These are phyloP conservation scores for Microglena sp. DNA, from an alignment of 139 green algal species.

Conservation along the genomic window DNA sequence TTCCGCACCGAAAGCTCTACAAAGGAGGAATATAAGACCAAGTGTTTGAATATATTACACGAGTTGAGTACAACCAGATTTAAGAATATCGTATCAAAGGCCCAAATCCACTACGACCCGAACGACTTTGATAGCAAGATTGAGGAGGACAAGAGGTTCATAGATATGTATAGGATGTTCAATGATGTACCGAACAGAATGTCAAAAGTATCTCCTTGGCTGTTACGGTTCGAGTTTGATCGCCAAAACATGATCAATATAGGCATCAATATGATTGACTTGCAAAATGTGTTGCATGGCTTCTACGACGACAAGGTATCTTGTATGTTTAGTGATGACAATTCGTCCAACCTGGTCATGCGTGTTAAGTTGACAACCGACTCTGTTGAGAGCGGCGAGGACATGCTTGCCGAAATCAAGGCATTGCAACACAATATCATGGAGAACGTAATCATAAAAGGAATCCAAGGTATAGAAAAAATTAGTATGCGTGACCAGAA, in stretches of 20 bases:
- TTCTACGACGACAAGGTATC: constrained; percentile 70
- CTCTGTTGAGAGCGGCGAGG: background rate
- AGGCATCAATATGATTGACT: background rate
- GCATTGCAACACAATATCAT: constrained; percentile 36
- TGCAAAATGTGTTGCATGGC: constrained; percentile 50
- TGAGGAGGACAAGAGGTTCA: constrained; percentile 73
- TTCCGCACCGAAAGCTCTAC: background rate
- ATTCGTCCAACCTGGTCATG: constrained; percentile 78
- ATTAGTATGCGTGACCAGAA: constrained; percentile 24
- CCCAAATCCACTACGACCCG: constrained; percentile 32
- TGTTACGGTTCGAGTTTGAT: constrained; percentile 81
- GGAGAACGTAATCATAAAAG: constrained; percentile 39
- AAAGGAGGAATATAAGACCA: constrained; percentile 45
- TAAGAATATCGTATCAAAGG: constrained; percentile 21
- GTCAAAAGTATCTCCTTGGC: constrained; percentile 59
- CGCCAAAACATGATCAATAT: background rate
- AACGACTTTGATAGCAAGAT: constrained; percentile 34
- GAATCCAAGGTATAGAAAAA: constrained; percentile 72
- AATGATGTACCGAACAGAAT: constrained; percentile 25
- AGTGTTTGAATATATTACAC: constrained; percentile 66
- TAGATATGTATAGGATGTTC: constrained; percentile 73
- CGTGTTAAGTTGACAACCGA: constrained; percentile 19
- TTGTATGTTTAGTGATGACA: constrained; percentile 90
- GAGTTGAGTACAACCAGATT: constrained; percentile 88
- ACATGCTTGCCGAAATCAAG: constrained; percentile 11